Conservation (phyloP, 108 stramenopile species). For the Pseudonitzschia multistriata region DNA sequence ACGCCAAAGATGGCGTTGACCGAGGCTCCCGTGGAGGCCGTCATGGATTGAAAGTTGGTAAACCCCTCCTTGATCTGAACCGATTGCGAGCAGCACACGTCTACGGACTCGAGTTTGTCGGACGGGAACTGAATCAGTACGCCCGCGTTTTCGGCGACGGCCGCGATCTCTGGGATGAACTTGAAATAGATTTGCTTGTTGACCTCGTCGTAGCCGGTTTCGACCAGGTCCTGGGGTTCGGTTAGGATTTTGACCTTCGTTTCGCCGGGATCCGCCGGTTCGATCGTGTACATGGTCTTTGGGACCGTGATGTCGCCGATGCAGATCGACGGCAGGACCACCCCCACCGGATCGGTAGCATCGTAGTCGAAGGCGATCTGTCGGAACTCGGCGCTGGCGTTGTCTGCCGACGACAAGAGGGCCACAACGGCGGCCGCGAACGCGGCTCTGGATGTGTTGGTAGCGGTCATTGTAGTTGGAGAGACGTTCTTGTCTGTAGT, state of each 20-base stretch:
- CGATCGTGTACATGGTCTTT: conserved; percentile 15
- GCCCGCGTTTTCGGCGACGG: not conserved
- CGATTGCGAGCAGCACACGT: conserved; percentile 12
- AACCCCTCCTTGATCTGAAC: not conserved
- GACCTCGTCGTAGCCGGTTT: not conserved
- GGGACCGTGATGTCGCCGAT: conserved; percentile 6
- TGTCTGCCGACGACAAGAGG: not conserved
- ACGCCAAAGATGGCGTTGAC: not conserved
- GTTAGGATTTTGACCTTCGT: not conserved
- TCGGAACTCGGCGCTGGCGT: not conserved
- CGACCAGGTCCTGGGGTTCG: conserved; percentile 5
- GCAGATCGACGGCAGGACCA: conserved; percentile 16
- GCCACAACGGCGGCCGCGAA: not conserved
- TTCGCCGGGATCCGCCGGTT: not conserved
- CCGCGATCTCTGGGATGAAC: conserved; percentile 1
- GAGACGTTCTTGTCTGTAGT: too few relatives aligned
- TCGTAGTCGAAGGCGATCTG: not conserved
- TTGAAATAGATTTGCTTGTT: conserved; percentile 1
- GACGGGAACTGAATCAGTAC: conserved; percentile 6
- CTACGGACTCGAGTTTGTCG: not conserved
- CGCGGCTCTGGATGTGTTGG: not conserved
- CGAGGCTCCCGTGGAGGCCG: not conserved
- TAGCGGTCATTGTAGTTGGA: not conserved
- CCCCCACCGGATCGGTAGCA: not conserved
- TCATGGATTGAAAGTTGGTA: conserved; percentile 1